Conservation (phyloP, 495 filamentous ascomycete genomes). For the Tuber melanosporum region DNA sequence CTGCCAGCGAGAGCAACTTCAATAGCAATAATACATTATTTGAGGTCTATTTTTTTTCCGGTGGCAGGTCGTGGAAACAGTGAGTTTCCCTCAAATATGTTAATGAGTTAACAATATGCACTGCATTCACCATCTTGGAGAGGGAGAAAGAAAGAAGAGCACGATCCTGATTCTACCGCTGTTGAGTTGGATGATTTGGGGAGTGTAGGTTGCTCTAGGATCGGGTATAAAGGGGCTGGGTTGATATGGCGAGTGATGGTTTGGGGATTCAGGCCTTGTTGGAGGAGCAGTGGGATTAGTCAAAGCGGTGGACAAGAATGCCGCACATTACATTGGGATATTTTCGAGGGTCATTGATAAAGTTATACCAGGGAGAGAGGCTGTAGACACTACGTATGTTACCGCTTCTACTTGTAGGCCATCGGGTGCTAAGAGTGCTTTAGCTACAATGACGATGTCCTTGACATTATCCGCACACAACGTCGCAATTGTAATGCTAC, state of each 20-base stretch:
- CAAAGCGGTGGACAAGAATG: slow-evolving; percentile 77
- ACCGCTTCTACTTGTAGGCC: slow-evolving; percentile 16
- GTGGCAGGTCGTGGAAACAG: neutral
- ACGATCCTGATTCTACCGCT: slow-evolving; percentile 53
- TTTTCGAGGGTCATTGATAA: slow-evolving; percentile 81
- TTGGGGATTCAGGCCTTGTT: slow-evolving; percentile 64
- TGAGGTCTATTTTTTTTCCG: neutral
- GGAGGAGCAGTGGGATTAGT: slow-evolving; percentile 66
- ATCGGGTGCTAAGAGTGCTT: slow-evolving; percentile 6
- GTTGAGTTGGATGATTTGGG: slow-evolving; percentile 87
- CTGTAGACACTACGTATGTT: slow-evolving; percentile 66
- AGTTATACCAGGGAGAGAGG: slow-evolving; percentile 66
- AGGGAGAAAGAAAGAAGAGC: too few relatives aligned
- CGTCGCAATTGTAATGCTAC: slow-evolving; percentile 78
- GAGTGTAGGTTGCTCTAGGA: slow-evolving; percentile 49
- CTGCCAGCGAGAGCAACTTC: neutral
- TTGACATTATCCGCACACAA: slow-evolving; percentile 92
- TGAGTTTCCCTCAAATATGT: neutral
- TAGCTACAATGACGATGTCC: slow-evolving; percentile 92
- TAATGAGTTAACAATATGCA: too few relatives aligned
- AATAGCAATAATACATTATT: neutral
- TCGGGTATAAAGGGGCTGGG: neutral
- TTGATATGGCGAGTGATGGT: slow-evolving; percentile 19
- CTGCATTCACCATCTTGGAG: too few relatives aligned
- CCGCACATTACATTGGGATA: slow-evolving; percentile 88